phyloP scores from a whole-genome alignment of 2,329 filamentous ascomycete species.

The Blastomyces silverae region DNA sequence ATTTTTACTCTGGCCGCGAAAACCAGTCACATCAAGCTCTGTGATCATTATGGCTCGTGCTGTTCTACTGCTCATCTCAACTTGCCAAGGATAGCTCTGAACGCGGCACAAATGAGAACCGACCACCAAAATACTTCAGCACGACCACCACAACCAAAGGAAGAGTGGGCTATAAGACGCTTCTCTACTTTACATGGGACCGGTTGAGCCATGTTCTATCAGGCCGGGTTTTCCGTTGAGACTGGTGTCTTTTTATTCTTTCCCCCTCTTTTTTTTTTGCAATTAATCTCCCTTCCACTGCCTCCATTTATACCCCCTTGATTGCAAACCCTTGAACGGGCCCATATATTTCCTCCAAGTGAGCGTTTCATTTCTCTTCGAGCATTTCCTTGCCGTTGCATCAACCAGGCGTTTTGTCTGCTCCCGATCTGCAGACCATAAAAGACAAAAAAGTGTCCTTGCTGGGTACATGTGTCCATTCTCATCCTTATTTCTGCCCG shows the following conservation, averaged over 20 bases:
- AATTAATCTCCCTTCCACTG: background rate
- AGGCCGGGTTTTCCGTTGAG: background rate
- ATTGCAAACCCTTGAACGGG: constrained; percentile 18
- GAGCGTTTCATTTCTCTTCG: constrained; percentile 17
- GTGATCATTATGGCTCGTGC: background rate
- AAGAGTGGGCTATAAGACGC: background rate
- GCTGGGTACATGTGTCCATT: constrained; percentile 12
- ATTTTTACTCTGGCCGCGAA: background rate
- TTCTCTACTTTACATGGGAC: background rate
- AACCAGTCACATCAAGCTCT: background rate
- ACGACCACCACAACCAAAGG: background rate
- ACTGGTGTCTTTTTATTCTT: background rate
- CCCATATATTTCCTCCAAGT: constrained; percentile 18
- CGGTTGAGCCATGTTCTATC: background rate
- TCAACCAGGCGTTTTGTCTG: constrained; percentile 21
- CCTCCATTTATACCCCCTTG: constrained; percentile 16
- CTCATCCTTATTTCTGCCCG: constrained; percentile 11
- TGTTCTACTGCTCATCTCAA: background rate
- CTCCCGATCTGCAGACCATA: constrained; percentile 6
- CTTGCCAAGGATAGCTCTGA: background rate
- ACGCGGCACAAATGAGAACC: background rate
- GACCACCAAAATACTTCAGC: background rate
- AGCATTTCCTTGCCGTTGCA: constrained; percentile 19
- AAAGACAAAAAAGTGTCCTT: constrained; percentile 10
- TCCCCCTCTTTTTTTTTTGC: background rate